Evolutionary conservation across 805 yeast species (phyloP).

Genomic region (Candida chilensis): DNA sequence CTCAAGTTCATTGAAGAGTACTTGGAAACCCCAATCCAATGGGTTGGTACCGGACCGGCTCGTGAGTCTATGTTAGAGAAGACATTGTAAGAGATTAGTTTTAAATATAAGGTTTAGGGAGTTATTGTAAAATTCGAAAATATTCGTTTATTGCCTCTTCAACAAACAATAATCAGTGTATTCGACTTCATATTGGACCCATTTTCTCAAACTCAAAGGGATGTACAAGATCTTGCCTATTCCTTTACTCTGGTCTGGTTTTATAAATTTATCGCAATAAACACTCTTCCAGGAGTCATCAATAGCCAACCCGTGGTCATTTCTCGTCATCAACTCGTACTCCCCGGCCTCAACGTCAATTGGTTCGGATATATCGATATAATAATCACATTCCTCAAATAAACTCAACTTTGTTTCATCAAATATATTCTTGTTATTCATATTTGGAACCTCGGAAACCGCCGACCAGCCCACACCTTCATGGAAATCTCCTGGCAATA

Average conservation of each 20-base stretch:
- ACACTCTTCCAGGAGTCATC: slow-evolving; percentile 38
- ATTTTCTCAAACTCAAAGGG: slow-evolving; percentile 22
- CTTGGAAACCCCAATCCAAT: slow-evolving; percentile 75
- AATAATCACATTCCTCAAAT: slow-evolving; percentile 53
- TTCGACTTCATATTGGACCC: slow-evolving; percentile 22
- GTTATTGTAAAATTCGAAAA: not conserved
- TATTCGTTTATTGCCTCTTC: slow-evolving; percentile 11
- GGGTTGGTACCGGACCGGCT: slow-evolving; percentile 99
- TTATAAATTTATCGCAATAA: slow-evolving; percentile 39
- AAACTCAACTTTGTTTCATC: slow-evolving; percentile 47
- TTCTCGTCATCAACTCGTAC: slow-evolving; percentile 6
- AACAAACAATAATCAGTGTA: slow-evolving; percentile 44
- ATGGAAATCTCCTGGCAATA: slow-evolving; percentile 79
- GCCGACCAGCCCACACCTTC: slow-evolving; percentile 22
- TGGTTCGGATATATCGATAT: slow-evolving; percentile 52
- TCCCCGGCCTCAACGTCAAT: slow-evolving; percentile 38
- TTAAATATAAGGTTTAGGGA: too few relatives aligned
- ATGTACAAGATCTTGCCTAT: slow-evolving; percentile 45
- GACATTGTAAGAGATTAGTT: slow-evolving; percentile 8
- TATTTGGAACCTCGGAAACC: slow-evolving; percentile 50
- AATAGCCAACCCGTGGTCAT: slow-evolving; percentile 7
- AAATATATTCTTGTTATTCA: slow-evolving; percentile 70
- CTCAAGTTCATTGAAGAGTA: slow-evolving; percentile 80
- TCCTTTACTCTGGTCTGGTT: slow-evolving; percentile 44
- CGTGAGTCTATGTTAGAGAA: slow-evolving; percentile 86